A percentile compares a stretch with the other conserved stretches of the same genome.
Evolutionary conservation across 805 yeast genomes (phyloP).

Genomic region (Aciculoconidium aculeatum): DNA sequence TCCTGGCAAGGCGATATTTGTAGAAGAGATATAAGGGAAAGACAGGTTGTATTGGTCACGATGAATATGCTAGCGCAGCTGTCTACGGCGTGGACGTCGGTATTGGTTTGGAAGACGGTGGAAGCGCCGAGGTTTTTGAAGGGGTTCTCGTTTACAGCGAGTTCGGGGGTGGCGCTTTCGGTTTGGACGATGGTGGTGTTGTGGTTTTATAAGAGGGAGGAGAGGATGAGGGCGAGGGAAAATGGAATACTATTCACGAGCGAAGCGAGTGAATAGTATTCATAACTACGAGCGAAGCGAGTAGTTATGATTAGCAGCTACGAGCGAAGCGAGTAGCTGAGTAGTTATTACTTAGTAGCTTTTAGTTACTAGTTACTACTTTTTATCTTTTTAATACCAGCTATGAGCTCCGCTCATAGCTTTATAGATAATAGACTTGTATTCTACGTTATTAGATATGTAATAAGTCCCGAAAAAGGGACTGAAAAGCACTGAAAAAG

Average conservation of each 20-base stretch:
- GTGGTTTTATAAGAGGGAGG: conserved; percentile 37
- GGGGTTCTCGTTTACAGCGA: conserved; percentile 49
- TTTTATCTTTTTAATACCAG: too few species aligned
- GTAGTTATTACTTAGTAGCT: too few species aligned
- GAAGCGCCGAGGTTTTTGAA: conserved; percentile 52
- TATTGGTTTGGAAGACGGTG: conserved; percentile 49
- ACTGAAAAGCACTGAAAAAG: too few species aligned
- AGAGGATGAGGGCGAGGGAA: conserved; percentile 25
- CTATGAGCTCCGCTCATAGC: too few species aligned
- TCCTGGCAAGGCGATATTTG: conserved; percentile 54
- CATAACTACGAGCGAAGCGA: too few species aligned
- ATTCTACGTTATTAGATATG: too few species aligned
- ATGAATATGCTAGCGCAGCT: conserved; percentile 52
- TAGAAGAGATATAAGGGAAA: conserved; percentile 49
- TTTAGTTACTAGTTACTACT: too few species aligned
- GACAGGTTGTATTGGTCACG: conserved; percentile 52
- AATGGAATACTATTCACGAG: conserved; percentile 33
- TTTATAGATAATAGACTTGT: too few species aligned
- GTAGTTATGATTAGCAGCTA: too few species aligned
- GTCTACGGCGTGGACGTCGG: conserved; percentile 48
- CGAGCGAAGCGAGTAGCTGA: too few species aligned
- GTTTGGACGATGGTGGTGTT: conserved; percentile 48
- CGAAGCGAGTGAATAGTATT: too few species aligned
- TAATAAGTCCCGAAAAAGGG: too few species aligned
- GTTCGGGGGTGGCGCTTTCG: conserved; percentile 40